Evolutionary conservation across 176 grass and related monocot species (phyloP).

Genomic region (Melocanna baccifera): DNA sequence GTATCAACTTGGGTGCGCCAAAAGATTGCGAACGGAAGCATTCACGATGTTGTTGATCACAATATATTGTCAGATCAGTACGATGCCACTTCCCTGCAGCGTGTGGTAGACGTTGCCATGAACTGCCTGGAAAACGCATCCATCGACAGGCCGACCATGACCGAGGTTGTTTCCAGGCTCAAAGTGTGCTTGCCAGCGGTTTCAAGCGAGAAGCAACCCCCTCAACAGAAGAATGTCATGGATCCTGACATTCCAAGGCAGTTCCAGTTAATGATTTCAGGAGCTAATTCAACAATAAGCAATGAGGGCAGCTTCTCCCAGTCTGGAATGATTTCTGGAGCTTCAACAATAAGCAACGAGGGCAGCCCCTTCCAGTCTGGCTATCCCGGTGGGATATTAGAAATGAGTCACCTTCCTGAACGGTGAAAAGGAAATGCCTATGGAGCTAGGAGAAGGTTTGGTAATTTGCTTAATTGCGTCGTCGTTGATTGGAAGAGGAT

Average conservation of each 20-base stretch:
- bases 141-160: conserved; percentile 11
- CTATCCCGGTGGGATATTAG: neutral
- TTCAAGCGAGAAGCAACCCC: neutral
- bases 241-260: neutral
- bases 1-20: conserved; percentile 15
- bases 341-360: neutral
- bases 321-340: neutral
- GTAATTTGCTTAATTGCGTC: neutral
- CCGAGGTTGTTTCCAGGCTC: conserved; percentile 9
- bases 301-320: neutral
- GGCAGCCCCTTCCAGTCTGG: neutral
- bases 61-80: neutral
- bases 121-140: neutral
- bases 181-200: neutral
- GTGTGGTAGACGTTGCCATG: conserved; percentile 4
- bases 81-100: neutral
- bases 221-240: neutral
- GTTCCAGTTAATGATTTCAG: neutral
- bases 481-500: neutral
- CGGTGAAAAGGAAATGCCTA: neutral
- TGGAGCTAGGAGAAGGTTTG: neutral
- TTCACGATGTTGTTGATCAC: neutral
- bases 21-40: neutral
- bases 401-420: neutral
- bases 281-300: neutral